Base-by-base conservation (phyloP, 495 filamentous ascomycete genomes). In the Apodospora peruviana region DNA sequence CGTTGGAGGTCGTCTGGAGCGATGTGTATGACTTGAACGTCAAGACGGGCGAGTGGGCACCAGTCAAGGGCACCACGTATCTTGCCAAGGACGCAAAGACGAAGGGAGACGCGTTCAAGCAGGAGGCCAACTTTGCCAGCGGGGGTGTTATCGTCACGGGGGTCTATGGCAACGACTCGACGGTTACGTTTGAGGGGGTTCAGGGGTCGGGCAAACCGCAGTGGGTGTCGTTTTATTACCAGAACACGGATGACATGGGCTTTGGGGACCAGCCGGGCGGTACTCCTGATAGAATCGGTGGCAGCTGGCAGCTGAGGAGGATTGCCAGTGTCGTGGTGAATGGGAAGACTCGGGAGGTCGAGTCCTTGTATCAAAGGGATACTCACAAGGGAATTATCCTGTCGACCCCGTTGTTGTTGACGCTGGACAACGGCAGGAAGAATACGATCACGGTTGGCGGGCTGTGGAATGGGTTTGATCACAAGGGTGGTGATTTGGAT, bases 181-280 rank as follows among this genome's bases (percentile, higher is more conserved):
- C 70, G 0, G 66, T 76, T 20, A 77, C 70, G 2, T 76, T 79
- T 50, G 55, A 69, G 11, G 70, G 50, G 10, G 24, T 79, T 17
- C 57, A 73, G 47, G 76, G 76, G 5, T 60, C 68, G 5, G 76
- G 75, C 17, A 66, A 72, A 32, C 69, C 69, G 2, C 76, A 79
- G 66, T 79, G 73, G 74, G 44, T 79, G 11, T 77, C 76, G 0
- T 77, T 79, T 57, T 74, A 78, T 48, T 77, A 77, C 42, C 67
- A 71, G 45, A 71, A 22, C 17, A 35, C 45, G 4, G 29, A 24
- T 39, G 19, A 39, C 19, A 19, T 21, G 63, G 70, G 70, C 2
- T 73, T 68, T 21, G 70, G 70, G 1, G 70, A 75, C 36, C 66
- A 70, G 50, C 70, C 66, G 12, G 63, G 61, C 10, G 70, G 71